These are phyloP conservation scores for Calonectria pseudoreteaudii DNA, from an alignment of 2,329 filamentous ascomycete species.

Conservation along the genomic window DNA sequence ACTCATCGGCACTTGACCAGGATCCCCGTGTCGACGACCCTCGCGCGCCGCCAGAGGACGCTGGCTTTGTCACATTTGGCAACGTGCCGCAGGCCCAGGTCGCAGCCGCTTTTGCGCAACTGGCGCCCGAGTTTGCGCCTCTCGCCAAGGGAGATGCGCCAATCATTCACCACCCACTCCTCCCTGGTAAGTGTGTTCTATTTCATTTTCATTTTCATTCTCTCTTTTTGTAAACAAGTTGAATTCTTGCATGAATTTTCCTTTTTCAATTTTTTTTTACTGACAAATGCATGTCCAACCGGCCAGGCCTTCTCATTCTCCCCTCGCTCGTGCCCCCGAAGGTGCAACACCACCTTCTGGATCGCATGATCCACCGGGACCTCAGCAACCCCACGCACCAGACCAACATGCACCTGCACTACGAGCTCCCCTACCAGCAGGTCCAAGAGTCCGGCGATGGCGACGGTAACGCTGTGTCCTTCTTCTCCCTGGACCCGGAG, in stretches of 20 bases:
- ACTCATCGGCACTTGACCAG: constrained; percentile 61
- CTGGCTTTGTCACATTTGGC: constrained; percentile 59
- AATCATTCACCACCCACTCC: constrained; percentile 72
- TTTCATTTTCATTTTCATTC: too few species aligned
- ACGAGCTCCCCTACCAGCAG: constrained; percentile 72
- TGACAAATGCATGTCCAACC: background rate
- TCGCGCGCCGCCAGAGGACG: constrained; percentile 49
- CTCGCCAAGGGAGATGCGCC: constrained; percentile 54
- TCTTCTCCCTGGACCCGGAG: constrained; percentile 65
- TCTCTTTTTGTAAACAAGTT: background rate
- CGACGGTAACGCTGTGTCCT: constrained; percentile 53
- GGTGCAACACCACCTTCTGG: constrained; percentile 78
- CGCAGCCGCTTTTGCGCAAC: constrained; percentile 55
- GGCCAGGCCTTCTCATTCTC: constrained; percentile 81
- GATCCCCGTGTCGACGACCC: constrained; percentile 71
- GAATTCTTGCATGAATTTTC: background rate
- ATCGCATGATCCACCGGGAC: constrained; percentile 80
- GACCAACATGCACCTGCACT: constrained; percentile 92
- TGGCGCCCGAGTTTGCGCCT: constrained; percentile 50
- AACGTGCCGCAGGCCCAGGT: constrained; percentile 57
- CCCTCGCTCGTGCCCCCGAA: constrained; percentile 78
- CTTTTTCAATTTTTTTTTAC: background rate
- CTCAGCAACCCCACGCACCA: constrained; percentile 79
- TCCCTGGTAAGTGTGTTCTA: constrained; percentile 73
- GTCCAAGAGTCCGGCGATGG: constrained; percentile 33